Conservation (phyloP, 2,329 filamentous ascomycete species). For the Dothidotthia symphoricarpi region DNA sequence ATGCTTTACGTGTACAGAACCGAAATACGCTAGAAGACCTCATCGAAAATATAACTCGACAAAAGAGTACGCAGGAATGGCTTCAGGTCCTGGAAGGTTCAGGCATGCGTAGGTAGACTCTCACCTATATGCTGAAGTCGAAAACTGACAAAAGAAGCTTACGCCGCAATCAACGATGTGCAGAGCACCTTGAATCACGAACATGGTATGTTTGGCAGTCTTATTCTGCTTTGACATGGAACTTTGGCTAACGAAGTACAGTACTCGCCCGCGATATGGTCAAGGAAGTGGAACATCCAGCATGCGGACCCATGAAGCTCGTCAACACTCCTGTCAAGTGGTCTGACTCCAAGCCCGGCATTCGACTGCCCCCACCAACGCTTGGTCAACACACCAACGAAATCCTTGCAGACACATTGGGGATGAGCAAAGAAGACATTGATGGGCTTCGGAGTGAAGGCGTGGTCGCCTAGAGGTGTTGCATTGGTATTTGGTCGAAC, state of each 20-base stretch:
- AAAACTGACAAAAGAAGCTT: constrained; percentile 49
- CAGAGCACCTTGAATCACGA: constrained; percentile 78
- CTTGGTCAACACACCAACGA: constrained; percentile 55
- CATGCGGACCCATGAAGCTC: constrained; percentile 81
- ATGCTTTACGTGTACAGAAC: constrained; percentile 62
- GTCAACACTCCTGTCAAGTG: constrained; percentile 96
- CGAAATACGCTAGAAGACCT: constrained; percentile 72
- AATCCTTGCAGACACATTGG: constrained; percentile 32
- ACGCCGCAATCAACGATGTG: constrained; percentile 91
- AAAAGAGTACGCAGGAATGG: constrained; percentile 86
- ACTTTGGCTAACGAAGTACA: constrained; percentile 27
- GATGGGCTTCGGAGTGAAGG: constrained; percentile 33
- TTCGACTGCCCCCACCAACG: constrained; percentile 76
- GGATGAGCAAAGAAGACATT: constrained; percentile 35
- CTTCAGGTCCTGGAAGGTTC: constrained; percentile 81
- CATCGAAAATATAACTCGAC: constrained; percentile 72
- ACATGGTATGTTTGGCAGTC: constrained; percentile 60
- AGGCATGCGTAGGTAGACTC: constrained; percentile 63
- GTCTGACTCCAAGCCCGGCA: constrained; percentile 73
- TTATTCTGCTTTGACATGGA: no score
- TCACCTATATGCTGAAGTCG: not conserved
- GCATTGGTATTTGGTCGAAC: no score
- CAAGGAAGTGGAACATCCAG: constrained; percentile 76
- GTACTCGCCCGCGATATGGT: constrained; percentile 82
- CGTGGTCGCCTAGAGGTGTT: constrained; percentile 30